phyloP scores from a whole-genome alignment of 331 rosid species.

The Arachis monticola region DNA sequence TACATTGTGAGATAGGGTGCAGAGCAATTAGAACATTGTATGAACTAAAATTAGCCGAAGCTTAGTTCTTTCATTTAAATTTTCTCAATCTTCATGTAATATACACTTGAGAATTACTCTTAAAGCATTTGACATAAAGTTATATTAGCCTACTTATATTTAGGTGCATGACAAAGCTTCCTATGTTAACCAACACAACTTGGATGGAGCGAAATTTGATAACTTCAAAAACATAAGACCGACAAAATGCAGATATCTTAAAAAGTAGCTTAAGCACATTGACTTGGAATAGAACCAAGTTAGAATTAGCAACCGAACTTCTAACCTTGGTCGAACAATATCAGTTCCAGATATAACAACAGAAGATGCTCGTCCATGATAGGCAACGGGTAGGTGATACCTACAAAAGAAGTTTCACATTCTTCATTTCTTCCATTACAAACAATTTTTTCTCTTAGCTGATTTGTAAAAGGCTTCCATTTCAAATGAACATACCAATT shows the following conservation, averaged over 20 bases:
- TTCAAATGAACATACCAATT: slow-evolving; percentile 61
- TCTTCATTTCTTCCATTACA: slow-evolving; percentile 16
- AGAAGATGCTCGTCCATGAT: slow-evolving; percentile 96
- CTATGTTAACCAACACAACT: slow-evolving; percentile 25
- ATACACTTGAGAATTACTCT: neutral
- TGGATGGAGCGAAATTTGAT: neutral
- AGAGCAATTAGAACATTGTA: slow-evolving; percentile 27
- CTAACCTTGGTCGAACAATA: slow-evolving; percentile 81
- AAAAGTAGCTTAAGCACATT: slow-evolving; percentile 5
- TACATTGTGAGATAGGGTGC: slow-evolving; percentile 39
- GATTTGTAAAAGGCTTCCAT: slow-evolving; percentile 34
- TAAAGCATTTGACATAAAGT: neutral
- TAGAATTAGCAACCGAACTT: slow-evolving; percentile 13
- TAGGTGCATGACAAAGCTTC: slow-evolving; percentile 27
- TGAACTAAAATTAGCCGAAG: slow-evolving; percentile 16
- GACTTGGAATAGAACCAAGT: neutral
- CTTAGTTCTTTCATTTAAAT: neutral
- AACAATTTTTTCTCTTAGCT: neutral
- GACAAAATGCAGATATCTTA: slow-evolving; percentile 5
- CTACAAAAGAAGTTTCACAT: slow-evolving; percentile 46
- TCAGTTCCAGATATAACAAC: slow-evolving; percentile 90
- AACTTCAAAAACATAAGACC: slow-evolving; percentile 23
- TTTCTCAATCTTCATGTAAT: slow-evolving; percentile 2
- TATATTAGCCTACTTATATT: slow-evolving; percentile 10
- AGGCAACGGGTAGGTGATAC: slow-evolving; percentile 93